These are phyloP conservation scores for Saccharomycopsis fermentans DNA, from an alignment of 805 yeast genomes.

Conservation along the genomic window DNA sequence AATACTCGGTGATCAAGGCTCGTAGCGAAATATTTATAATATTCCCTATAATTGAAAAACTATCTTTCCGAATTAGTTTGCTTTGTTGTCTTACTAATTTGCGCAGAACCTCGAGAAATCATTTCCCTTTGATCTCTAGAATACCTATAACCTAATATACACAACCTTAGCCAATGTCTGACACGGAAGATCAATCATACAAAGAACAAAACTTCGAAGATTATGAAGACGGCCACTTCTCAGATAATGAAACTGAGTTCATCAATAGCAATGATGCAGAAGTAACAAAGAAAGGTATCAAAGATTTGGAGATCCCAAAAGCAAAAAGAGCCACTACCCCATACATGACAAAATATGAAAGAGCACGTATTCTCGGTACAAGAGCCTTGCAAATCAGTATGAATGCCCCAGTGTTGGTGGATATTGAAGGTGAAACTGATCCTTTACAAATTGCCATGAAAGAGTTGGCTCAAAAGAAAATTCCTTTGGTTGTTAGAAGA, in stretches of 20 bases:
- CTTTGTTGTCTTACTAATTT: too few relatives aligned
- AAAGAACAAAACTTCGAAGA: constrained; percentile 49
- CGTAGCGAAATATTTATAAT: too few relatives aligned
- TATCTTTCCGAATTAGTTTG: too few relatives aligned
- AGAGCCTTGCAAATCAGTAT: constrained; percentile 94
- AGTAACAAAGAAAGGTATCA: constrained; percentile 48
- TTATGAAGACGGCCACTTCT: constrained; percentile 76
- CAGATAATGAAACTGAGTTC: constrained; percentile 49
- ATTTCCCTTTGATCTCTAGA: not conserved
- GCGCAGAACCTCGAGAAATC: too few relatives aligned
- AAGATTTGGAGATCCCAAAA: constrained; percentile 79
- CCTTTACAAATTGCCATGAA: constrained; percentile 97
- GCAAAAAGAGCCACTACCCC: constrained; percentile 93
- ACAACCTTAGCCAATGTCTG: not conserved
- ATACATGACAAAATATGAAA: constrained; percentile 96
- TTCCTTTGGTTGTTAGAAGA: constrained; percentile 91
- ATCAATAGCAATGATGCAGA: constrained; percentile 28
- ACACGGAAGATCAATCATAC: not conserved
- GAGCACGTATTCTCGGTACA: constrained; percentile 96
- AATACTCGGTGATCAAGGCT: not conserved
- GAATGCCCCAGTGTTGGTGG: constrained; percentile 98
- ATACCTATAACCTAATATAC: not conserved
- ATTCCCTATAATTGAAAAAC: too few relatives aligned
- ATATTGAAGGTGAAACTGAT: constrained; percentile 97
- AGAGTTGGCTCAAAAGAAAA: constrained; percentile 87